A percentile compares a stretch with the other conserved stretches of the same genome.
These are phyloP conservation scores for Neurospora hispaniola DNA, from an alignment of 495 filamentous ascomycete species.

Conservation along the genomic window DNA sequence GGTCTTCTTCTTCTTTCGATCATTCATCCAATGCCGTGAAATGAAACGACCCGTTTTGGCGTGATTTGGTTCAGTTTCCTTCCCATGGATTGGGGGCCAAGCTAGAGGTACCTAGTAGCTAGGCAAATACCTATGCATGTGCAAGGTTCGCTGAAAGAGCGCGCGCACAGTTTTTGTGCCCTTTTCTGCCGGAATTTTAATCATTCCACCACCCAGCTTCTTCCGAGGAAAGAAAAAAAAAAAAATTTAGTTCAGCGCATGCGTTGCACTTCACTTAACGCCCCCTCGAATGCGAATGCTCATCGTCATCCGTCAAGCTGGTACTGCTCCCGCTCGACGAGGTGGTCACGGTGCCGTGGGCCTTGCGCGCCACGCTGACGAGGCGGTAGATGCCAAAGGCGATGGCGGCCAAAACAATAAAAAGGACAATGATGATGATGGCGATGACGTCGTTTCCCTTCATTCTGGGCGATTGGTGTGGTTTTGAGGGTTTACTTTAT, in stretches of 20 bases:
- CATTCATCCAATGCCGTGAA: no score
- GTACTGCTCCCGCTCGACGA: conserved; percentile 21
- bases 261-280: not conserved
- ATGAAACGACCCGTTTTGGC: no score
- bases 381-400: conserved; percentile 58
- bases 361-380: conserved; percentile 36
- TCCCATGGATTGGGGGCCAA: no score
- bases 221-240: not conserved
- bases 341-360: conserved; percentile 23
- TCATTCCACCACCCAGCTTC: not conserved
- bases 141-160: no score
- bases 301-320: conserved; percentile 4
- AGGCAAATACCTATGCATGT: no score
- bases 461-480: conserved; percentile 30
- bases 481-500: not conserved
- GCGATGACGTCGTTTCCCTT: conserved; percentile 71
- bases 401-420: conserved; percentile 58
- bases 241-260: not conserved
- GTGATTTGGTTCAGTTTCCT: no score
- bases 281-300: not conserved
- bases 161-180: no score
- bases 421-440: conserved; percentile 72
- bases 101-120: no score
- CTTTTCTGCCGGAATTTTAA: no score
- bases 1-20: no score